Percentiles rank a stretch among this genome's conserved stretches.
Conservation (phyloP, 2,329 filamentous ascomycete species). For the Aspergillus hortae region DNA sequence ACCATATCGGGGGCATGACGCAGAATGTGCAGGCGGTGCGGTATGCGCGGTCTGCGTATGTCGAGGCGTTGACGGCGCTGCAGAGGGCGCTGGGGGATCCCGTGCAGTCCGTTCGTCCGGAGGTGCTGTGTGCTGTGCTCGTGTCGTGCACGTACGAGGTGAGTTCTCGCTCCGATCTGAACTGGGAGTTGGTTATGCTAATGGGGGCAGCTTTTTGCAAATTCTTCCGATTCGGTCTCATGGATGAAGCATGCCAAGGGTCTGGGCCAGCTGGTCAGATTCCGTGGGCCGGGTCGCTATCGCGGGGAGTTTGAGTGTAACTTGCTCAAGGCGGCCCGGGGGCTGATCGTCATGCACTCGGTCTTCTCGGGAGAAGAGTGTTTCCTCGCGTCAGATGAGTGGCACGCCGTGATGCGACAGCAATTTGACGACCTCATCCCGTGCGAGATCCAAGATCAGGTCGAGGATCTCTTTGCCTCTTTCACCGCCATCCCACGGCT, state of each 20-base stretch:
- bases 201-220: constrained; percentile 22
- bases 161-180: background rate
- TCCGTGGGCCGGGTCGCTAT: constrained; percentile 22
- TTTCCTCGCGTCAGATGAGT: constrained; percentile 21
- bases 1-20: constrained; percentile 21
- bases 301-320: constrained; percentile 18
- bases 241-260: constrained; percentile 31
- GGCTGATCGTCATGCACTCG: constrained; percentile 29
- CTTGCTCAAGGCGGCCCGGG: constrained; percentile 24
- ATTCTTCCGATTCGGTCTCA: constrained; percentile 19
- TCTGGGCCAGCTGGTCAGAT: constrained; percentile 21
- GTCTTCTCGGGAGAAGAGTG: constrained; percentile 26
- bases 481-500: constrained; percentile 25
- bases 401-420: constrained; percentile 24
- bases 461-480: constrained; percentile 26
- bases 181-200: background rate
- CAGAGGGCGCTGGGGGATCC: constrained; percentile 17
- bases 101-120: constrained; percentile 20
- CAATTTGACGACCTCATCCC: constrained; percentile 15
- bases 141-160: constrained; percentile 30
- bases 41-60: constrained; percentile 24
- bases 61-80: constrained; percentile 21
- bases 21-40: constrained; percentile 18
- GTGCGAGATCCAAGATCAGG: constrained; percentile 12
- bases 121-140: constrained; percentile 27